phyloP scores from a whole-genome alignment of 108 stramenopile species.

The Poteriospumella lacustris region DNA sequence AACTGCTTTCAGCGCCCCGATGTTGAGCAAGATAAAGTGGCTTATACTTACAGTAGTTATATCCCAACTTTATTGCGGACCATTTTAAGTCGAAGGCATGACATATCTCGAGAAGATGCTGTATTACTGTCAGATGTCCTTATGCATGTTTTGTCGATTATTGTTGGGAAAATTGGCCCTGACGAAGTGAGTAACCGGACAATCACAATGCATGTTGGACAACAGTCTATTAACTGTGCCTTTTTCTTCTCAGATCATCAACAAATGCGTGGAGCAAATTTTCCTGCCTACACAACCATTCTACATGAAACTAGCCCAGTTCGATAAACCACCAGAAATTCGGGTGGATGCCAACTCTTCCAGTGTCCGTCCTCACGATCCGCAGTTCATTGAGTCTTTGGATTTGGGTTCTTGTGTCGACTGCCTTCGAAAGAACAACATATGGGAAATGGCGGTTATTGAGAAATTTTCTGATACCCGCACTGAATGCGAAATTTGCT shows the following conservation, averaged over 20 bases:
- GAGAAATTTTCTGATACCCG: background rate
- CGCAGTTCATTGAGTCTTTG: background rate
- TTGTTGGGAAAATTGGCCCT: no score
- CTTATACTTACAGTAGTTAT: no score
- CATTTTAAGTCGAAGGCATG: no score
- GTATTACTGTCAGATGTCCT: no score
- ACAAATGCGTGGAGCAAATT: background rate
- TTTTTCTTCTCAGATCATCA: background rate
- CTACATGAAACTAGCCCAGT: background rate
- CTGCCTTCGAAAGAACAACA: background rate
- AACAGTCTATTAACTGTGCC: no score
- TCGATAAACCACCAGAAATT: background rate
- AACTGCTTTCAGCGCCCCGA: no score
- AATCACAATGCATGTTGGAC: no score
- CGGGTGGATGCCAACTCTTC: background rate
- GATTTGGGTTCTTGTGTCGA: background rate
- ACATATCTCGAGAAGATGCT: no score
- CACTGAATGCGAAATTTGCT: slow-evolving; percentile 8
- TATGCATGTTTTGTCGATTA: no score
- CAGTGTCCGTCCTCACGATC: background rate
- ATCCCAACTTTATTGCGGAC: no score
- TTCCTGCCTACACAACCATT: background rate
- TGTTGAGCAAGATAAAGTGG: no score
- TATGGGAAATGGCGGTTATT: background rate
- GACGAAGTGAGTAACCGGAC: no score